A percentile compares a stretch with the other conserved stretches of the same genome.
phyloP scores from a whole-genome alignment of 768 basidiomycete genomes.

The Collybiopsis confluens region DNA sequence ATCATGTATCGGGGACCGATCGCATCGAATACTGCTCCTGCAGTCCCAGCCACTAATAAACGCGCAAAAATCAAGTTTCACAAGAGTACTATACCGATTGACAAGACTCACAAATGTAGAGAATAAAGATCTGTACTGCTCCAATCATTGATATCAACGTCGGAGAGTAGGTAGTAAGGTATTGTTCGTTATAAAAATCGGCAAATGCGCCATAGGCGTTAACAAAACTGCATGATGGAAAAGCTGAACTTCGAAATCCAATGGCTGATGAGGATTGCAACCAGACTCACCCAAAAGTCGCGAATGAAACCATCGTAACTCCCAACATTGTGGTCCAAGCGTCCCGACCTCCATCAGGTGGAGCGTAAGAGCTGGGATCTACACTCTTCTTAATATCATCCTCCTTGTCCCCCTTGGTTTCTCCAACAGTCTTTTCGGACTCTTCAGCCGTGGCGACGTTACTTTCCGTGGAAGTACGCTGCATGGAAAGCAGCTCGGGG shows the following conservation, averaged over 20 bases:
- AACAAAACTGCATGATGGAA: too few relatives aligned
- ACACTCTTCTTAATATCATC: too few relatives aligned
- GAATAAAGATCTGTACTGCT: slow-evolving; percentile 22
- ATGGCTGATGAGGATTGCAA: too few relatives aligned
- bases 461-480: too few relatives aligned
- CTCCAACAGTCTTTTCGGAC: too few relatives aligned
- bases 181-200: slow-evolving; percentile 25
- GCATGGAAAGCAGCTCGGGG: too few relatives aligned
- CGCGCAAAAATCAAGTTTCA: background rate
- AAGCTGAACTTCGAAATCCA: too few relatives aligned
- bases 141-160: slow-evolving; percentile 27
- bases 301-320: slow-evolving; percentile 4
- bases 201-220: slow-evolving; percentile 25
- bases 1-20: slow-evolving; percentile 13
- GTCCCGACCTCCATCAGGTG: slow-evolving; percentile 4
- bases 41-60: slow-evolving; percentile 12
- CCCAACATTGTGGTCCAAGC: slow-evolving; percentile 7
- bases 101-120: slow-evolving; percentile 16
- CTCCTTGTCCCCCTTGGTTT: too few relatives aligned
- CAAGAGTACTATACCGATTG: background rate
- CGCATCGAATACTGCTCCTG: slow-evolving; percentile 13
- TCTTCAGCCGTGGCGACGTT: too few relatives aligned
- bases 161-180: slow-evolving; percentile 22
- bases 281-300: slow-evolving; percentile 10
- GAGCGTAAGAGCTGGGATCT: background rate